Conservation (phyloP, 176 grass and related monocot genomes). For the Aegilops speltoides region DNA sequence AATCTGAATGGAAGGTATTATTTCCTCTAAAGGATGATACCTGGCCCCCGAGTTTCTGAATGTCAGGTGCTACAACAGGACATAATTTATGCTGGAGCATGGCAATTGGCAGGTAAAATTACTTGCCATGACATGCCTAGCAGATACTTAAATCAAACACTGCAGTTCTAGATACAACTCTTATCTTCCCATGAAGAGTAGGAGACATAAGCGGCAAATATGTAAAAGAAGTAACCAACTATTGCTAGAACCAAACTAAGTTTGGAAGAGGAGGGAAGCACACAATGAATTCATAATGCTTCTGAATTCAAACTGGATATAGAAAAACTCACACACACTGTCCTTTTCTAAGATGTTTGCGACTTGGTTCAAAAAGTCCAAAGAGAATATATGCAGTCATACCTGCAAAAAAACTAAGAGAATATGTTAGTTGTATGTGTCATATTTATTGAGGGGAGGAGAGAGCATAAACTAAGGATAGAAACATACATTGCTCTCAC, state of each 20-base stretch:
- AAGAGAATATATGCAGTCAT: constrained; percentile 84
- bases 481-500: no score
- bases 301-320: constrained; percentile 13
- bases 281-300: neutral
- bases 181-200: constrained; percentile 7
- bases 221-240: neutral
- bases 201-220: neutral
- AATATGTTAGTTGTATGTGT: no score
- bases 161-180: neutral
- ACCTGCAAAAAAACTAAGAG: constrained; percentile 35
- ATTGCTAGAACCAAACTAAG: neutral
- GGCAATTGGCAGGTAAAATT: no score
- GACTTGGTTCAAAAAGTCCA: constrained; percentile 92
- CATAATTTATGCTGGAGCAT: neutral
- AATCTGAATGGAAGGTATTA: constrained; percentile 82
- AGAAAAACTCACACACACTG: constrained; percentile 69
- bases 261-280: constrained; percentile 8
- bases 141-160: neutral
- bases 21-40: constrained; percentile 91
- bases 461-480: no score
- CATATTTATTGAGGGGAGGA: no score
- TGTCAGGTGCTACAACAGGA: neutral
- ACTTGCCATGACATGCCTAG: neutral
- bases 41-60: constrained; percentile 33
- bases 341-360: constrained; percentile 91